Base-by-base conservation (phyloP, 352 stramenopile species). In the Pythium aristosporum region DNA sequence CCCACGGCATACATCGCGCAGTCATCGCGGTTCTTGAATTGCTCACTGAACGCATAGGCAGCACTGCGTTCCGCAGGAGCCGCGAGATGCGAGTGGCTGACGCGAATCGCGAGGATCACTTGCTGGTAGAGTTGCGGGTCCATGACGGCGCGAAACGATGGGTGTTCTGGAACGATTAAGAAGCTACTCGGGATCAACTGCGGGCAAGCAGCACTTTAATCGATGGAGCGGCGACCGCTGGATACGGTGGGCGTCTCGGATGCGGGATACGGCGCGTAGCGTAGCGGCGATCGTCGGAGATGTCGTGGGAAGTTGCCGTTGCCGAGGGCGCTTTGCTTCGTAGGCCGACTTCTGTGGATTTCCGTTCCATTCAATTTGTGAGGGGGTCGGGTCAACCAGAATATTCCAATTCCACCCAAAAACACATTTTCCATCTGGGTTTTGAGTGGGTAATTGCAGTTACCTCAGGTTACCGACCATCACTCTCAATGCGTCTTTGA, bases 11-110 rank as follows among this genome's bases (percentile, higher is more conserved):
- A 93, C 50, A 81, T 23, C 36, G 80, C 82, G 63, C 82, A 93
- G 69, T 93, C 82, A 10, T 67, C 30, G 44, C 80, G 80, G 32
- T 66, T 72, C 71, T 93, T 91, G 68, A 93, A 91, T 50, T 81
- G 65, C 54, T 93, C 82, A 47, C 82, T 89, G 68, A 89, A 91
- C 39, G 71, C 76, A 54, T 93, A 93, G 16, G 85, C 82, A 21
- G 69, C 73, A 28, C 77, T 62, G 12, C 82, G 79, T 2, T 91
- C 82, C 0, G 43, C 67, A 2, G 77, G 47, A 3, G 75, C 68
- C 21, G 77, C 77, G 25, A 73, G 56, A n/a, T 72, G 71, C 68
- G 82, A 89, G 77, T 91, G 82, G 58, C 74, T 88, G 43, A 89
- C 76, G 53, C 90, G 75, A 18, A 93, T 76, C 16, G 85, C 85